Evolutionary conservation across 331 rosid species (phyloP).

Genomic region (Telfairia occidentalis): DNA sequence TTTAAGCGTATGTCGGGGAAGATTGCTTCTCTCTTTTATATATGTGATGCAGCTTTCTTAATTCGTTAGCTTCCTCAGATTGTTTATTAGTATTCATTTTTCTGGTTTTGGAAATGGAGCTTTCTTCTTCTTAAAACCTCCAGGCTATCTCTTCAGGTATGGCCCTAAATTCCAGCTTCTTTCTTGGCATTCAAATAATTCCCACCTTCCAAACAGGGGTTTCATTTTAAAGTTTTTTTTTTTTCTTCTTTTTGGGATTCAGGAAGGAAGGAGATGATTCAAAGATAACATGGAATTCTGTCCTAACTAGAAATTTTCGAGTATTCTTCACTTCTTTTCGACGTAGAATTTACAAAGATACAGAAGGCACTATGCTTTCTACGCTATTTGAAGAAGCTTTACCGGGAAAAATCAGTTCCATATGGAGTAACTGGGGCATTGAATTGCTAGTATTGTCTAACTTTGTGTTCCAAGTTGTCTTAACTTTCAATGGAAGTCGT

Average conservation of each 20-base stretch:
- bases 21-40: neutral
- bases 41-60: neutral
- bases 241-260: neutral
- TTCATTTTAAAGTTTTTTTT: neutral
- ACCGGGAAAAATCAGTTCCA: slow-evolving; percentile 25
- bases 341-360: neutral
- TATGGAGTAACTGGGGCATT: slow-evolving; percentile 47
- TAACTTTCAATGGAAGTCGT: slow-evolving; percentile 46
- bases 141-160: neutral
- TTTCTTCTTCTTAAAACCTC: neutral
- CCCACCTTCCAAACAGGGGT: neutral
- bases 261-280: neutral
- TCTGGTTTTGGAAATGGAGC: neutral
- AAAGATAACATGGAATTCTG: neutral
- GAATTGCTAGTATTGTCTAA: slow-evolving; percentile 35
- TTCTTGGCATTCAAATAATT: neutral
- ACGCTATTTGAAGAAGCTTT: neutral
- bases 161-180: neutral
- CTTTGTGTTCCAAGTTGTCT: slow-evolving; percentile 36
- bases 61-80: neutral
- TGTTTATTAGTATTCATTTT: neutral
- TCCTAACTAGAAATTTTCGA: neutral
- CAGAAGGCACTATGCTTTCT: neutral
- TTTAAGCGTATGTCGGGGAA: neutral
- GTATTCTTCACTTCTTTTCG: neutral